Conservation (phyloP, 192 early-diverging fungal species). For the Allomyces macrogynus region DNA sequence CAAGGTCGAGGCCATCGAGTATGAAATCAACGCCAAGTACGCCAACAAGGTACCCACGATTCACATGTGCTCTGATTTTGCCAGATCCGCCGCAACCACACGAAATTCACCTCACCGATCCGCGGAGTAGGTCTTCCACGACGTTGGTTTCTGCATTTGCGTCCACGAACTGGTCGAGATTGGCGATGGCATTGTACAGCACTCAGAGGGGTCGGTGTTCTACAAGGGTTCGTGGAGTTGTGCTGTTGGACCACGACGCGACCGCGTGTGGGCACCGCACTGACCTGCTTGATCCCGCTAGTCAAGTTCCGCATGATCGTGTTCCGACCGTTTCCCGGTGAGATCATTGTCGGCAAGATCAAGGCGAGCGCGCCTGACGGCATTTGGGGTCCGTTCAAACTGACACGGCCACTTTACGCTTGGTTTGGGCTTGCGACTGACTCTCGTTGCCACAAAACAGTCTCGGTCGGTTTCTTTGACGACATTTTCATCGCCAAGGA, state of each 20-base stretch:
- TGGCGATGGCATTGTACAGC: conserved; percentile 70
- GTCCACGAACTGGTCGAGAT: conserved; percentile 58
- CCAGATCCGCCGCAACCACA: background rate
- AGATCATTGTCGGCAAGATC: conserved; percentile 64
- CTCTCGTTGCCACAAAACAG: conserved; percentile 10
- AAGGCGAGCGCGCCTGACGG: conserved; percentile 43
- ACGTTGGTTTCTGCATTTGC: conserved; percentile 79
- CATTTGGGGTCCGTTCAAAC: conserved; percentile 29
- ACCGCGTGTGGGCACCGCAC: background rate
- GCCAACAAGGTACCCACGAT: conserved; percentile 54
- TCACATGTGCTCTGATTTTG: background rate
- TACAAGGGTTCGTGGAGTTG: conserved; percentile 35
- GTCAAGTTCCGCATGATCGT: conserved; percentile 69
- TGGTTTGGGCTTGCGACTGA: background rate
- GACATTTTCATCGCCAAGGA: conserved; percentile 60
- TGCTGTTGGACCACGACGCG: background rate
- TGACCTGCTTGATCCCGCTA: background rate
- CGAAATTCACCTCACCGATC: background rate
- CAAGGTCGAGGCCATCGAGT: conserved; percentile 53
- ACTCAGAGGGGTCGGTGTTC: conserved; percentile 57
- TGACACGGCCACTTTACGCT: background rate
- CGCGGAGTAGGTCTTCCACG: conserved; percentile 46
- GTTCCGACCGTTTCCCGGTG: conserved; percentile 77
- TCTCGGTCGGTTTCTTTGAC: conserved; percentile 76
- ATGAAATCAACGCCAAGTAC: conserved; percentile 80